Percentiles rank a stretch among this genome's conserved stretches.
These are phyloP conservation scores for Boletellus sp. DNA, from an alignment of 768 basidiomycete genomes.

Conservation along the genomic window DNA sequence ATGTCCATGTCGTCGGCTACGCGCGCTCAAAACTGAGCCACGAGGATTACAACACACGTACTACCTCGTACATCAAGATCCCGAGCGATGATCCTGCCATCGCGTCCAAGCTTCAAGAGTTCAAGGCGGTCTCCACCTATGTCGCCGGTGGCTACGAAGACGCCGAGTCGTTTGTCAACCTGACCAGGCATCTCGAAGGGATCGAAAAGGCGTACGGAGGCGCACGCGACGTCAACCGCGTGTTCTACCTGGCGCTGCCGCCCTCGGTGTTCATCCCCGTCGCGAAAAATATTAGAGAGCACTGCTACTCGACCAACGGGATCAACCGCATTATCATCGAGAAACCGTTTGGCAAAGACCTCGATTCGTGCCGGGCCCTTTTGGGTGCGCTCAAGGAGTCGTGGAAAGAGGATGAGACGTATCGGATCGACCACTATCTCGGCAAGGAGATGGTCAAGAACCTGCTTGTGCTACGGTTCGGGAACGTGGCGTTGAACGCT, in stretches of 20 bases:
- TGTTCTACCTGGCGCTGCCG: slow-evolving; percentile 97
- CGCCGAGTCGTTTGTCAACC: slow-evolving; percentile 66
- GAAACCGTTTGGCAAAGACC: slow-evolving; percentile 97
- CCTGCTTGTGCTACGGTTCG: slow-evolving; percentile 91
- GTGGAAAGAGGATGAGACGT: slow-evolving; percentile 97
- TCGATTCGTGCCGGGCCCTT: slow-evolving; percentile 77
- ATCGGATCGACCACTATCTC: slow-evolving; percentile 98
- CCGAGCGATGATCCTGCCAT: slow-evolving; percentile 57
- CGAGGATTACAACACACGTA: slow-evolving; percentile 80
- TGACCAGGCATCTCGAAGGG: slow-evolving; percentile 71
- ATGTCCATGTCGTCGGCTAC: slow-evolving; percentile 90
- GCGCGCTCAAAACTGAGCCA: slow-evolving; percentile 93
- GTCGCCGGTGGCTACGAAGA: slow-evolving; percentile 89
- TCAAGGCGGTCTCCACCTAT: slow-evolving; percentile 80
- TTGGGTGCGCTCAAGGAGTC: slow-evolving; percentile 75
- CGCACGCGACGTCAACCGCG: slow-evolving; percentile 67
- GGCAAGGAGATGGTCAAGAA: slow-evolving; percentile 99
- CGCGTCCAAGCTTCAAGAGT: slow-evolving; percentile 67
- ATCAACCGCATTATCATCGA: slow-evolving; percentile 93
- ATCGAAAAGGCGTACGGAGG: slow-evolving; percentile 70
- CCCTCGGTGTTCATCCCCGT: slow-evolving; percentile 96
- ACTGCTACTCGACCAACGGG: slow-evolving; percentile 71
- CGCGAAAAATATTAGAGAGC: slow-evolving; percentile 73
- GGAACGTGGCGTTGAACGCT: slow-evolving; percentile 84
- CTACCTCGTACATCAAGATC: slow-evolving; percentile 82